A percentile compares a stretch with the other conserved stretches of the same genome.
Conservation (phyloP, 495 filamentous ascomycete genomes). For the Penicillium canariense region DNA sequence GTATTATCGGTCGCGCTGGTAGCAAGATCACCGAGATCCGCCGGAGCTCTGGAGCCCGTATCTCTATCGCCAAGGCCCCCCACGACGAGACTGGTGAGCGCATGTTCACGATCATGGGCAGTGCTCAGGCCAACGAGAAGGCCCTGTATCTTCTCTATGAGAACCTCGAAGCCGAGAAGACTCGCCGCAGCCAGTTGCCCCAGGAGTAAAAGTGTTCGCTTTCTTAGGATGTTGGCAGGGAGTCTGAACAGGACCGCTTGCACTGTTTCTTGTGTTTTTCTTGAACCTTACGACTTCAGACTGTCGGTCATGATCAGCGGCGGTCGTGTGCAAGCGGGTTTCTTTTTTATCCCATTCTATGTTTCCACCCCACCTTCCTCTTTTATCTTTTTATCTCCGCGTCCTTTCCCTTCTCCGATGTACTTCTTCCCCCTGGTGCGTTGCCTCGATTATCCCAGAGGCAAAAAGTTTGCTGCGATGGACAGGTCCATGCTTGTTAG, state of each 20-base stretch:
- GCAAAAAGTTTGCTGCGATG: slow-evolving; percentile 32
- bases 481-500: slow-evolving; percentile 29
- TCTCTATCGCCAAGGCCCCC: slow-evolving; percentile 96
- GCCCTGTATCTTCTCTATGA: slow-evolving; percentile 96
- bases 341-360: slow-evolving; percentile 48
- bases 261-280: slow-evolving; percentile 22
- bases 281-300: slow-evolving; percentile 38
- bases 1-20: slow-evolving; percentile 92
- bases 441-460: slow-evolving; percentile 51
- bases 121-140: slow-evolving; percentile 85
- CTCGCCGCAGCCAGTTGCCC: slow-evolving; percentile 78
- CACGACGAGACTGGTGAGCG: slow-evolving; percentile 97
- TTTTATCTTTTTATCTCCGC: slow-evolving; percentile 52
- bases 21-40: slow-evolving; percentile 98
- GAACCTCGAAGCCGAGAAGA: slow-evolving; percentile 98
- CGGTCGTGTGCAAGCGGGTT: slow-evolving; percentile 35
- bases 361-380: slow-evolving; percentile 45
- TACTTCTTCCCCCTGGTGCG: slow-evolving; percentile 40
- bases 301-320: slow-evolving; percentile 38
- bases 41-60: slow-evolving; percentile 90
- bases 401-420: slow-evolving; percentile 34
- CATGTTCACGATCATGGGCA: slow-evolving; percentile 99
- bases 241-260: slow-evolving; percentile 19
- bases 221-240: slow-evolving; percentile 12
- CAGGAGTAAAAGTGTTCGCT: slow-evolving; percentile 55